Evolutionary conservation across 495 filamentous ascomycete genomes (phyloP), one percentile per base, ranked within the genome.

Genomic region (Durotheca rogersii): DNA sequence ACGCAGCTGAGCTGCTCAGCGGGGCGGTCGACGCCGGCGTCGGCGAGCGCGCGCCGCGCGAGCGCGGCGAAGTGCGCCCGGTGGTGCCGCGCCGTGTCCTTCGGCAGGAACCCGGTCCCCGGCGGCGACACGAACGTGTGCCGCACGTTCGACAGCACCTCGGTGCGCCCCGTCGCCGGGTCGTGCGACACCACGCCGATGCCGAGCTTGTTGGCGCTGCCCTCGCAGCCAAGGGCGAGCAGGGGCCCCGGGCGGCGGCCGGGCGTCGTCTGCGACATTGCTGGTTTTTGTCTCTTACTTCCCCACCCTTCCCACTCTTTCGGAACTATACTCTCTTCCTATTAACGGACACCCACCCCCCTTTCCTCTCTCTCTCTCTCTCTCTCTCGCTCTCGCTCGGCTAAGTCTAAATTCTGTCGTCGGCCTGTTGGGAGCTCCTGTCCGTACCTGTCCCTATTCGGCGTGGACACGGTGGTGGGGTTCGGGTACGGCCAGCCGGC

Each of bases 131-230:
- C 75, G 70, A 88, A 97, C 19, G 93, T 98, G 76, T 97, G 87
- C 12, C 93, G 84, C 62, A 98, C 80, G 70, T 98, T 98, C 62
- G 90, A 83, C 53, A 98, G 90, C 63, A 97, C 83, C 58, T 81
- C 72, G 16, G 90, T 80, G 23, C 80, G 74, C 45, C 75, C 76
- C 16, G 76, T 76, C 12, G 58, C 47, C 4, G 79, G 70, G 47
- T 84, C 82, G 73, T 98, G 94, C 20, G 79, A 77, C 68, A 98
- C 96, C 25, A 98, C 76, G 64, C 93, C 93, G 45, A 97, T 84
- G 57, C 93, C 93, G 38, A 98, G 79, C 68, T 98, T 98, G 77
- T 98, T 97, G 72, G 93, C 93, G 36, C 89, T 95, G 66, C 93
- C 92, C 75, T 98, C 93, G 65, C 94, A 88, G 37, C 94, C 94